Evolutionary conservation across 768 basidiomycete genomes (phyloP), one percentile per base, ranked within the genome.

Genomic region (Pleurotus cornucopiae): DNA sequence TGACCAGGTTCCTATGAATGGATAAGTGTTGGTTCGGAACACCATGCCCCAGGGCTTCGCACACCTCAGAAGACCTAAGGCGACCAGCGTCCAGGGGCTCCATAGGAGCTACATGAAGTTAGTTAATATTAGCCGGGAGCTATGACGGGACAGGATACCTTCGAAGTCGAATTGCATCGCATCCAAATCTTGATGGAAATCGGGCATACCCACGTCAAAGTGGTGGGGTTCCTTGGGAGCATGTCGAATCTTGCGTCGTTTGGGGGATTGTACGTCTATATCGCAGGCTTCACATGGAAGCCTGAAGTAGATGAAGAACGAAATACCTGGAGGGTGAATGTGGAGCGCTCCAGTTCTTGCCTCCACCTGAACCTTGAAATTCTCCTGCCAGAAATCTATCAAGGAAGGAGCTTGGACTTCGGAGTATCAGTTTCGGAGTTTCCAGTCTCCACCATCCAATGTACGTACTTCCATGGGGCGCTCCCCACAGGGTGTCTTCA

Each of bases 1-100:
- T 89, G 88, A 26, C 88, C 91, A 46, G 90, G 90, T 72, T 91
- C 89, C 91, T 91, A 62, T n/a, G 38, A 9, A 11, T 16, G 37
- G 41, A 57, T 40, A 23, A 38, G 49, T 30, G 11, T 26, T 44
- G 16, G 25, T 34, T 21, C 25, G 7, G 30, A 39, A 14, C 23
- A 49, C 56, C 26, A 34, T 12, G 26, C 16, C 21, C 21, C 21
- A 40, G n/a, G 57, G 23, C 40, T 18, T 54, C 57, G 9, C 63
- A n/a, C 9, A 79, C 88, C 76, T 91, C 87, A 25, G 88, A 89
- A 3, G 87, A 81, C 21, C 73, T 67, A 13, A 66, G 54, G 44
- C 60, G 67, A 34, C 56, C 60, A 41, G 59, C 44, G 30, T 58
- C 61, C 6, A 46, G 18, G 25, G 23, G 48, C 43, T 58, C 46